phyloP scores from a whole-genome alignment of 805 yeast species.

The Ogataea angusta region DNA sequence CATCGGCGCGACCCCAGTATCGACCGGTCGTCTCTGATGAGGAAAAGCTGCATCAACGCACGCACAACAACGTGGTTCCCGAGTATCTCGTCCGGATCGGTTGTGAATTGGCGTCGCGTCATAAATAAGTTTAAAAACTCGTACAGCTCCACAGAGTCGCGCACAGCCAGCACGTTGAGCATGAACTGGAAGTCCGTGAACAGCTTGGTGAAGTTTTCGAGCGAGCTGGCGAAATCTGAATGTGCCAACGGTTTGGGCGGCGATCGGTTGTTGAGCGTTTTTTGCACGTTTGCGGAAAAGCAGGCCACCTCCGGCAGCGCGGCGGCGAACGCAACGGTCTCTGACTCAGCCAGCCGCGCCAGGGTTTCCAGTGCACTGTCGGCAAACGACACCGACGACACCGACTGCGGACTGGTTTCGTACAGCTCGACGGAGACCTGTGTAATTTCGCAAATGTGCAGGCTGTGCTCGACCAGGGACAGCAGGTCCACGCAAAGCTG shows the following conservation, averaged over 20 bases:
- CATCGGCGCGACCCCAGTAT: conserved; percentile 47
- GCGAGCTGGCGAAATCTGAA: conserved; percentile 21
- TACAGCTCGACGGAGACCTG: conserved; percentile 12
- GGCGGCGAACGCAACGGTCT: conserved; percentile 19
- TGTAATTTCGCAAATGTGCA: conserved; percentile 10
- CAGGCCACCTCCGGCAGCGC: conserved; percentile 33
- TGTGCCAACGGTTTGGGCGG: conserved; percentile 39
- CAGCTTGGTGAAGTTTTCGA: conserved; percentile 24
- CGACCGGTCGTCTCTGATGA: conserved; percentile 59
- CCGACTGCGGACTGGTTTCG: neutral
- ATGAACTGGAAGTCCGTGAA: conserved; percentile 39
- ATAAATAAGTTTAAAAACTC: conserved; percentile 27
- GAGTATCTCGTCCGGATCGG: conserved; percentile 28
- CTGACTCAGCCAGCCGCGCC: conserved; percentile 2
- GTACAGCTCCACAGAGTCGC: conserved; percentile 26
- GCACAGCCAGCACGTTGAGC: conserved; percentile 30
- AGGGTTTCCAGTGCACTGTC: conserved; percentile 6
- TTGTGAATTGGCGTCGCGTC: conserved; percentile 24
- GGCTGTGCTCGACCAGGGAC: conserved; percentile 3
- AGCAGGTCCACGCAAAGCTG: conserved; percentile 20
- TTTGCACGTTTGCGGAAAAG: conserved; percentile 47
- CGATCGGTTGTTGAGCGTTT: conserved; percentile 43
- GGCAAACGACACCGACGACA: neutral
- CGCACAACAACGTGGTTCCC: conserved; percentile 51
- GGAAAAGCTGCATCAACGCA: conserved; percentile 58